A percentile compares a stretch with the other conserved stretches of the same genome.
Conservation (phyloP, 192 early-diverging fungal species). For the Coemansia sp. region DNA sequence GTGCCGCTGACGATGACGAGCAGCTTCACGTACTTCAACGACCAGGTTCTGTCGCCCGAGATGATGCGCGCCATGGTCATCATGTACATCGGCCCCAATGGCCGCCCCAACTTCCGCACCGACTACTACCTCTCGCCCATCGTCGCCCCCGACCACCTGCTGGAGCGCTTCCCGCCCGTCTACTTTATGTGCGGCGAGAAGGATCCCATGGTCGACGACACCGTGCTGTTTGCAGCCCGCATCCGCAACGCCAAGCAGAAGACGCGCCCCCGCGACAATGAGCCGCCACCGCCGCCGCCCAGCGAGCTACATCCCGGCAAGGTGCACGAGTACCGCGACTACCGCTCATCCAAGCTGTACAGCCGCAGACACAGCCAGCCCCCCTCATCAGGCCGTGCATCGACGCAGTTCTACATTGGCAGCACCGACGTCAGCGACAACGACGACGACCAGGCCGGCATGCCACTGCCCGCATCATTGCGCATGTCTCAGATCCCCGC, state of each 20-base stretch:
- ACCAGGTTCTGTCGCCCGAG: slow-evolving; percentile 81
- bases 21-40: slow-evolving; percentile 81
- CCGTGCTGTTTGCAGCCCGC: slow-evolving; percentile 85
- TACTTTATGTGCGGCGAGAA: slow-evolving; percentile 94
- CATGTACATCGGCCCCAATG: slow-evolving; percentile 85
- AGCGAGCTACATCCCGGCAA: background rate
- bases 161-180: slow-evolving; percentile 88
- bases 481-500: slow-evolving; percentile 33
- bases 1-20: slow-evolving; percentile 70
- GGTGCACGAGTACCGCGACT: slow-evolving; percentile 21
- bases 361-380: slow-evolving; percentile 37
- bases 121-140: slow-evolving; percentile 88
- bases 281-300: background rate
- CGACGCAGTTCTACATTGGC: slow-evolving; percentile 37
- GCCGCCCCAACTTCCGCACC: slow-evolving; percentile 69
- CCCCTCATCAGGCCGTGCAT: background rate
- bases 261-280: background rate
- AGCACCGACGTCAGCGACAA: slow-evolving; percentile 50
- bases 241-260: slow-evolving; percentile 79
- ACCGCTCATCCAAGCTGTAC: slow-evolving; percentile 20
- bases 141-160: slow-evolving; percentile 78
- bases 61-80: slow-evolving; percentile 70
- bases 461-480: slow-evolving; percentile 12
- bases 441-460: slow-evolving; percentile 14
- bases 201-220: slow-evolving; percentile 97